phyloP scores from a whole-genome alignment of 1,284 basidiomycete species.

The Cutaneotrichosporon sp. region DNA sequence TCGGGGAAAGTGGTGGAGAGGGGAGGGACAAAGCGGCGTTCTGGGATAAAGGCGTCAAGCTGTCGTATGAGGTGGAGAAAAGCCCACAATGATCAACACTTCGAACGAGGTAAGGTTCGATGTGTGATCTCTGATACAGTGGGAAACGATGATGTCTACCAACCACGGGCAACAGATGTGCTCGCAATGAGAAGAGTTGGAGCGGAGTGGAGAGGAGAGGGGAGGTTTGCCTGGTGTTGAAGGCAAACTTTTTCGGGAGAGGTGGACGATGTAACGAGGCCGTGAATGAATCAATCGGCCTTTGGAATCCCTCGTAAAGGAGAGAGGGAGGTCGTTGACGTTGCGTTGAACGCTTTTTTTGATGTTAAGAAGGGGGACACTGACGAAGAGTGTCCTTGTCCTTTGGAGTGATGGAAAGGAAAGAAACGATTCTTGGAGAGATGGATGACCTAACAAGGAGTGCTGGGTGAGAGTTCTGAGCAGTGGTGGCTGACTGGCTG shows the following conservation, averaged over 20 bases:
- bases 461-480: too few relatives aligned
- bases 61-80: too few relatives aligned
- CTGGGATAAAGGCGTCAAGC: too few relatives aligned
- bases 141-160: constrained; percentile 1
- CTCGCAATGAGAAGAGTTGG: too few relatives aligned
- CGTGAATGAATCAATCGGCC: neutral
- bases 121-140: too few relatives aligned
- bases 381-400: neutral
- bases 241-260: constrained; percentile 13
- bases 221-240: neutral
- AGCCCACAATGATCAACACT: too few relatives aligned
- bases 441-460: too few relatives aligned
- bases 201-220: neutral
- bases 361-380: neutral
- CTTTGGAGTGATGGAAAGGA: neutral
- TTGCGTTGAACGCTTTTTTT: constrained; percentile 13
- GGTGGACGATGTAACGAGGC: neutral
- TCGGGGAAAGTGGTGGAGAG: neutral
- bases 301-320: neutral
- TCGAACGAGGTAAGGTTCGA: too few relatives aligned
- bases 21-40: constrained; percentile 1
- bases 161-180: too few relatives aligned
- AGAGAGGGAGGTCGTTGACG: neutral
- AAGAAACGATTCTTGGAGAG: too few relatives aligned
- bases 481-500: too few relatives aligned